phyloP scores from a whole-genome alignment of 768 basidiomycete species.

The Rhodotorula toruloides region DNA sequence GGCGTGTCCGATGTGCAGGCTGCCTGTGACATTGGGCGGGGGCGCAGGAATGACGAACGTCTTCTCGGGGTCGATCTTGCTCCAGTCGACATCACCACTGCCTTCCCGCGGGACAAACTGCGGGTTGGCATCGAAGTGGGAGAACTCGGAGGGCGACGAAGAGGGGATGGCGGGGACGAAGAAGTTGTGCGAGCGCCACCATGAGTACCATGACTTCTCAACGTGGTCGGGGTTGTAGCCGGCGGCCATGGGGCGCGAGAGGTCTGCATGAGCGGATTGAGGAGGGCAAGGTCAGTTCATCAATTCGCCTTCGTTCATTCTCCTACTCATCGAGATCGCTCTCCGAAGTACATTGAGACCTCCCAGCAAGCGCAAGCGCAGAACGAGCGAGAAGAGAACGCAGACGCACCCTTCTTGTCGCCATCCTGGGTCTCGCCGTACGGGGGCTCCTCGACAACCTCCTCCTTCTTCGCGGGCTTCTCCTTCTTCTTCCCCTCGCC shows the following conservation, averaged over 20 bases:
- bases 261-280: conserved; percentile 54
- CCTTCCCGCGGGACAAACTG: conserved; percentile 27
- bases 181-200: conserved; percentile 59
- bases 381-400: neutral
- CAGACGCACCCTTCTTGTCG: conserved; percentile 77
- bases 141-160: conserved; percentile 28
- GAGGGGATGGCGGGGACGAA: conserved; percentile 35
- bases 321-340: too few species aligned
- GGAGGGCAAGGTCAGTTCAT: neutral
- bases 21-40: conserved; percentile 95
- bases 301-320: neutral
- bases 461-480: conserved; percentile 32
- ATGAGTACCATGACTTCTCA: conserved; percentile 95
- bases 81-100: conserved; percentile 69
- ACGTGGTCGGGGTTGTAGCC: conserved; percentile 94
- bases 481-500: conserved; percentile 38
- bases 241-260: conserved; percentile 77
- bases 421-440: conserved; percentile 51
- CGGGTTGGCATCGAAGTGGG: conserved; percentile 33
- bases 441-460: conserved; percentile 19
- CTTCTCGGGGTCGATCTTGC: conserved; percentile 71
- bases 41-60: conserved; percentile 81
- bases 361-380: neutral
- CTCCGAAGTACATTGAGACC: too few species aligned
- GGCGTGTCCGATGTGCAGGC: conserved; percentile 90